These are phyloP conservation scores for Vanrija humicola DNA, from an alignment of 1,284 basidiomycete genomes.

Conservation along the genomic window DNA sequence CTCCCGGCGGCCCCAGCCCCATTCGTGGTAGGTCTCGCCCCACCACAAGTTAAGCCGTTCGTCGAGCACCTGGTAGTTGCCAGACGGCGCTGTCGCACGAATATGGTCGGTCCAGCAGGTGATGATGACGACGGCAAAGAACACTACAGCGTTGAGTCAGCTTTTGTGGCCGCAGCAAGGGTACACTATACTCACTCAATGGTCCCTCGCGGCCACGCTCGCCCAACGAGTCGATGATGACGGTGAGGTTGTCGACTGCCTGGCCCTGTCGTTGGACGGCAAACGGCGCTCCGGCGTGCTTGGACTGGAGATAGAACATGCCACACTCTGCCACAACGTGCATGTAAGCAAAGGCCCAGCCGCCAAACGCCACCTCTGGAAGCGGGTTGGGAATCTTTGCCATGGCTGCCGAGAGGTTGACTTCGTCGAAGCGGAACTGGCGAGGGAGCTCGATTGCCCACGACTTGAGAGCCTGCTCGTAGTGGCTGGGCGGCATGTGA, in stretches of 20 bases:
- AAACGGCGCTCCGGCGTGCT: slow-evolving; percentile 21
- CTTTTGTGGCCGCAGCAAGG: neutral
- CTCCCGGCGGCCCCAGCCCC: slow-evolving; percentile 36
- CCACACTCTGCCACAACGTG: slow-evolving; percentile 51
- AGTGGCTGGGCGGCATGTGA: slow-evolving; percentile 16
- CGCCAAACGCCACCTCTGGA: slow-evolving; percentile 35
- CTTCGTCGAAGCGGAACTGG: slow-evolving; percentile 49
- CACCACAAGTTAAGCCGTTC: slow-evolving; percentile 38
- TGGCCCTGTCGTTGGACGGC: slow-evolving; percentile 44
- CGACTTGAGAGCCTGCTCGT: slow-evolving; percentile 39
- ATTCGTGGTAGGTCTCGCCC: slow-evolving; percentile 34
- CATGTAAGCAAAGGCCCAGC: slow-evolving; percentile 52
- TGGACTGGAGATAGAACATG: slow-evolving; percentile 51
- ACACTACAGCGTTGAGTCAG: slow-evolving; percentile 21
- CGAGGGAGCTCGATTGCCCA: slow-evolving; percentile 49
- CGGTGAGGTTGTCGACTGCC: slow-evolving; percentile 47
- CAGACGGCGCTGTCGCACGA: slow-evolving; percentile 17
- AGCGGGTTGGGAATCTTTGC: slow-evolving; percentile 38
- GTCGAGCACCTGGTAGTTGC: slow-evolving; percentile 27
- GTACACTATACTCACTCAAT: slow-evolving; percentile 31
- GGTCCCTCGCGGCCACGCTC: slow-evolving; percentile 41
- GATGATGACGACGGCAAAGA: slow-evolving; percentile 40
- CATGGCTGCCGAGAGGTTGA: slow-evolving; percentile 44
- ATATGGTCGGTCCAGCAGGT: slow-evolving; percentile 43
- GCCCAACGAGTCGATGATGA: slow-evolving; percentile 43